A percentile compares a stretch with the other conserved stretches of the same genome.
phyloP scores from a whole-genome alignment of 2,329 filamentous ascomycete genomes.

The Dactylonectria macrodidyma region DNA sequence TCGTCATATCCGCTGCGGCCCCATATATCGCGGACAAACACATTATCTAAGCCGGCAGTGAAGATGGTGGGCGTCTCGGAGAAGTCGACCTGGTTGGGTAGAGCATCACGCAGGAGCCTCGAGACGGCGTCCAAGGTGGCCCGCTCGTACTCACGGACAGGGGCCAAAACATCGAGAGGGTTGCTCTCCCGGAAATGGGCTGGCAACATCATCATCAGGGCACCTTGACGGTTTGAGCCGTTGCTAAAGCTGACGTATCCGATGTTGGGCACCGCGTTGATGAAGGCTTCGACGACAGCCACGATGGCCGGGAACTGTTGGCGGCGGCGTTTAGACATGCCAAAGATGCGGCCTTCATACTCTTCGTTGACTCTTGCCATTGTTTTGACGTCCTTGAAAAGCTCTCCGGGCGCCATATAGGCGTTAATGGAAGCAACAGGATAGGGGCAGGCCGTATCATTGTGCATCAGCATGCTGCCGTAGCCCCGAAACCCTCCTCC shows the following conservation, averaged over 20 bases:
- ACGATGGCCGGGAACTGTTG: conserved; percentile 88
- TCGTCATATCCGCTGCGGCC: conserved; percentile 62
- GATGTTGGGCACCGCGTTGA: conserved; percentile 78
- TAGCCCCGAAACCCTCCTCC: conserved; percentile 93
- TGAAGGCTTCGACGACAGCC: conserved; percentile 83
- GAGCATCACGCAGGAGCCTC: conserved; percentile 55
- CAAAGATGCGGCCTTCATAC: conserved; percentile 74
- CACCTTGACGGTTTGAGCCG: conserved; percentile 89
- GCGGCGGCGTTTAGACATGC: conserved; percentile 84
- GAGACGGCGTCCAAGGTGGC: conserved; percentile 56
- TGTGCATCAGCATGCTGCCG: conserved; percentile 89
- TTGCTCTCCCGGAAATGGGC: conserved; percentile 71
- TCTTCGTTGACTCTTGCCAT: conserved; percentile 68
- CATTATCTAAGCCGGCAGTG: conserved; percentile 56
- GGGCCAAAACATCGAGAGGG: conserved; percentile 67
- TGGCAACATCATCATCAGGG: conserved; percentile 80
- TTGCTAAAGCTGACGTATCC: conserved; percentile 86
- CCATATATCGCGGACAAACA: conserved; percentile 69
- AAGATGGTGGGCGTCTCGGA: conserved; percentile 58
- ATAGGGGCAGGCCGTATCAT: conserved; percentile 81
- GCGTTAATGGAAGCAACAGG: conserved; percentile 88
- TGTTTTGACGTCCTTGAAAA: conserved; percentile 70
- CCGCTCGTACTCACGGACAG: conserved; percentile 44
- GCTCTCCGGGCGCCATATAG: conserved; percentile 74
- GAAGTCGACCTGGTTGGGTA: conserved; percentile 58